phyloP scores from a whole-genome alignment of 2,329 filamentous ascomycete species.

The Alternaria ventricosa region DNA sequence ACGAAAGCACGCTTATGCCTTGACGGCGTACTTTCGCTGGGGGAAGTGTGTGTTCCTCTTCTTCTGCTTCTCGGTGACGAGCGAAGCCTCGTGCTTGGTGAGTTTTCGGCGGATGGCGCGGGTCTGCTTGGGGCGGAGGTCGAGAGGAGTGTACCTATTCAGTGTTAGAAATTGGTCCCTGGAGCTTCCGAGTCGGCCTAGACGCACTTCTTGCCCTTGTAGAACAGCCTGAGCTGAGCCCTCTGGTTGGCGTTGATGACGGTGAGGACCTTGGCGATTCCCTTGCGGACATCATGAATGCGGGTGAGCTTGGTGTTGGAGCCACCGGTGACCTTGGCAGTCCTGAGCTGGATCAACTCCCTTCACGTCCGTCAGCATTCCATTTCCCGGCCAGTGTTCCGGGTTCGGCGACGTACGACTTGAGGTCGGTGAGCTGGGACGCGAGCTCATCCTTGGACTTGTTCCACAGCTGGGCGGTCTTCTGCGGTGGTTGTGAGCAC shows the following conservation, averaged over 20 bases:
- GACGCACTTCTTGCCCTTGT: constrained; percentile 93
- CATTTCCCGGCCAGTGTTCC: constrained; percentile 8
- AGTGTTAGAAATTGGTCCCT: constrained; percentile 28
- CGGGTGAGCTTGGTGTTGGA: constrained; percentile 86
- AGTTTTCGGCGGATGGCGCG: constrained; percentile 96
- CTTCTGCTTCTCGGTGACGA: constrained; percentile 90
- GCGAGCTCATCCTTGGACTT: constrained; percentile 99
- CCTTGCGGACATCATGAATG: constrained; percentile 96
- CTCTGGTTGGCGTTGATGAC: constrained; percentile 99
- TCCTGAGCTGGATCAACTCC: constrained; percentile 94
- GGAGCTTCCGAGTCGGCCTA: constrained; percentile 1
- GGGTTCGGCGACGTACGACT: constrained; percentile 41
- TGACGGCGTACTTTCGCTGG: constrained; percentile 98
- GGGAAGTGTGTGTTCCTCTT: constrained; percentile 97
- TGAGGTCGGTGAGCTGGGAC: constrained; percentile 63
- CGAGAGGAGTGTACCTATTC: constrained; percentile 81
- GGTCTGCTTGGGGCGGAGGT: constrained; percentile 98
- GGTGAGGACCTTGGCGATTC: constrained; percentile 97
- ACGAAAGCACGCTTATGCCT: constrained; percentile 65
- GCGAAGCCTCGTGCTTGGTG: constrained; percentile 86
- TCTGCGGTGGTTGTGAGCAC: constrained; percentile 55
- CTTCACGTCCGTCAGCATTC: constrained; percentile 44
- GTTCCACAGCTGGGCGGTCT: constrained; percentile 95
- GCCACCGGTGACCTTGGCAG: constrained; percentile 95
- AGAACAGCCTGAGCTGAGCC: constrained; percentile 91